Percentiles rank a stretch among this genome's conserved stretches.
phyloP scores from a whole-genome alignment of 768 basidiomycete species.

The Ramaria rubella region DNA sequence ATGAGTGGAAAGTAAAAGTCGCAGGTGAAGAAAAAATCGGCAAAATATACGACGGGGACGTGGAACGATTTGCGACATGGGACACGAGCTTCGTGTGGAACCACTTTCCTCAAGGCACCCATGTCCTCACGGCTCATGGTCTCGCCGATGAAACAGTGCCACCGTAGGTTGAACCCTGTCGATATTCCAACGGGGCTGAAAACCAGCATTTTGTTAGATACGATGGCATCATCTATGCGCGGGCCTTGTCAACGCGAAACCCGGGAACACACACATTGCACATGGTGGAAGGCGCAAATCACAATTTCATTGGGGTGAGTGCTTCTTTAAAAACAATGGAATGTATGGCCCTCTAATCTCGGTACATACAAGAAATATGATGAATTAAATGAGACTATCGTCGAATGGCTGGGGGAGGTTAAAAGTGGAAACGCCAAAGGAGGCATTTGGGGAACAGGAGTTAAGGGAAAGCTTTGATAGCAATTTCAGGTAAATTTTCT shows the following conservation, averaged over 20 bases:
- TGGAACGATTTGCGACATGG: constrained; percentile 57
- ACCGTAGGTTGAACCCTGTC: constrained; percentile 40
- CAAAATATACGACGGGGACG: constrained; percentile 50
- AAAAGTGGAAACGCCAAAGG: constrained; percentile 44
- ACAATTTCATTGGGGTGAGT: constrained; percentile 63
- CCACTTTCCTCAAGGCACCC: constrained; percentile 50
- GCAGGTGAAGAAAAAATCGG: constrained; percentile 53
- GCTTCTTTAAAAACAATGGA: neutral
- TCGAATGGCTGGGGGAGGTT: constrained; percentile 58
- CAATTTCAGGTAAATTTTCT: neutral
- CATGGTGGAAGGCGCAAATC: constrained; percentile 68
- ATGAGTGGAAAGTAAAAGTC: constrained; percentile 56
- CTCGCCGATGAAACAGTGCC: constrained; percentile 61
- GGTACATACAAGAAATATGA: constrained; percentile 42
- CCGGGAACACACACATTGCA: constrained; percentile 69
- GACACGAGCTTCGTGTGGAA: constrained; percentile 65
- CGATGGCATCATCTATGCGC: constrained; percentile 65
- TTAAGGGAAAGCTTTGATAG: constrained; percentile 40
- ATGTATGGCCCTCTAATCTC: constrained; percentile 3
- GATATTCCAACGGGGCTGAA: neutral
- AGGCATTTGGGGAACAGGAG: constrained; percentile 56
- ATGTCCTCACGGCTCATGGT: constrained; percentile 80
- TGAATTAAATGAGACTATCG: constrained; percentile 57
- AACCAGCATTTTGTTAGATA: constrained; percentile 40
- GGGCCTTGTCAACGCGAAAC: constrained; percentile 45